Evolutionary conservation across 768 basidiomycete species (phyloP), one percentile per base, ranked within the genome.

Genomic region (Candolleomyces aberdarensis): DNA sequence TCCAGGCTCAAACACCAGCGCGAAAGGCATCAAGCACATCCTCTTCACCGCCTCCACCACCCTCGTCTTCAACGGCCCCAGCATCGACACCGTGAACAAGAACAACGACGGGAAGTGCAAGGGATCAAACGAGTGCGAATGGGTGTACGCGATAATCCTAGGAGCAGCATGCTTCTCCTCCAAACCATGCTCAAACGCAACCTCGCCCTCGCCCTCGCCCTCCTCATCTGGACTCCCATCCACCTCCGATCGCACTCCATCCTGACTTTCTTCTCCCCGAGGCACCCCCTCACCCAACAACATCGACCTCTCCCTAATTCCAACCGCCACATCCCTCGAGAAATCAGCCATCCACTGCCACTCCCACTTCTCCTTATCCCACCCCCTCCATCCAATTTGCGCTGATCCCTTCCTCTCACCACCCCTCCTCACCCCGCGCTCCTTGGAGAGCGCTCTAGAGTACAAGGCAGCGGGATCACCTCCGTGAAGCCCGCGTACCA

Each of bases 321-420:
- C 74, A 46, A 71, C 71, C 13, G 86, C 84, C 39, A 88, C 86
- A 55, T 89, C 86, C 41, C 78, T 75, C 19, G 87, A 88, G n/a
- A 89, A 74, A 39, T 72, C 74, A 15, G 71, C 72, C 65, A 84
- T 83, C 86, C 86, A 89, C 65, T 87, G 83, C 2, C 82, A 76
- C 67, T 89, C 88, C 87, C 87, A 89, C 53, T 74, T 78, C 15
- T 79, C 79, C 72, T 87, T 86, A 67, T 81, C 80, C 88, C 87
- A 89, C 3, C 65, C 69, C 47, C 65, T 59, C 46, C 54, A 61
- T 15, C 54, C 46, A 5, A 48, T 36, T 36, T 36, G 36, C 36
- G 36, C 5, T 36, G 26, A 48, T 15, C 58, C 49, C 36, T 17
- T 58, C 57, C 69, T 68, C 61, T 56, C 54, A 40, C 40, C 54